Evolutionary conservation across 2,329 filamentous ascomycete species (phyloP).

Genomic region (Ceratocystis colombiana): DNA sequence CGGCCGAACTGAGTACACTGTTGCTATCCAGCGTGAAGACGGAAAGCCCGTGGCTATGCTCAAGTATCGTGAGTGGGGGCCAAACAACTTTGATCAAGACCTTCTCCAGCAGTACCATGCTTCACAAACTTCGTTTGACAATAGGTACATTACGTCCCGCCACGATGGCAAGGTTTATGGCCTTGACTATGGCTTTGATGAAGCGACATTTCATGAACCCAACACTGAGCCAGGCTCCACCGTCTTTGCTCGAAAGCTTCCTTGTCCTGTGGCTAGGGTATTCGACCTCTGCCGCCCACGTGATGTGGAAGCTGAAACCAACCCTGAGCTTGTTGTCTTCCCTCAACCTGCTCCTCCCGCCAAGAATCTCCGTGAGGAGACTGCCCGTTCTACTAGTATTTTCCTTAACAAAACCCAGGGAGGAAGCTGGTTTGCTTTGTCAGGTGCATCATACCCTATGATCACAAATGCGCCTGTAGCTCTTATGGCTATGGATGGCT

Average conservation of each 20-base stretch:
- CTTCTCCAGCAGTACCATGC: slow-evolving; percentile 64
- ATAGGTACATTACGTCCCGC: slow-evolving; percentile 77
- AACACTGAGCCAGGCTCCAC: slow-evolving; percentile 37
- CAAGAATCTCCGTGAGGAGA: slow-evolving; percentile 40
- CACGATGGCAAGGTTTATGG: slow-evolving; percentile 74
- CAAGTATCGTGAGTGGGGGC: slow-evolving; percentile 87
- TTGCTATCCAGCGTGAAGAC: slow-evolving; percentile 68
- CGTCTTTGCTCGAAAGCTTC: slow-evolving; percentile 58
- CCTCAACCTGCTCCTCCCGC: slow-evolving; percentile 67
- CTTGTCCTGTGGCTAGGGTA: slow-evolving; percentile 71
- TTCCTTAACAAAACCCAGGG: slow-evolving; percentile 77
- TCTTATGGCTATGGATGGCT: slow-evolving; percentile 39
- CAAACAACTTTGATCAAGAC: slow-evolving; percentile 83
- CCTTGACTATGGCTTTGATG: slow-evolving; percentile 55
- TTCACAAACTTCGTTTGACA: slow-evolving; percentile 59
- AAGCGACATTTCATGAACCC: slow-evolving; percentile 31
- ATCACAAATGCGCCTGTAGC: slow-evolving; percentile 57
- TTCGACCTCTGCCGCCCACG: slow-evolving; percentile 76
- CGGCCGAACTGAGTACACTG: slow-evolving; percentile 79
- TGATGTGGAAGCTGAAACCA: slow-evolving; percentile 50
- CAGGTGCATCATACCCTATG: slow-evolving; percentile 73
- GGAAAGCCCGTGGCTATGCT: slow-evolving; percentile 75
- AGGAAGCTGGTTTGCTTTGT: slow-evolving; percentile 93
- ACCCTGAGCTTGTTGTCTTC: slow-evolving; percentile 70
- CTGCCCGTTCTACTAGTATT: slow-evolving; percentile 53